Percentiles rank a stretch among this genome's conserved stretches.
These are phyloP conservation scores for Epichloe hybrida DNA, from an alignment of 2,329 filamentous ascomycete genomes.

Conservation along the genomic window DNA sequence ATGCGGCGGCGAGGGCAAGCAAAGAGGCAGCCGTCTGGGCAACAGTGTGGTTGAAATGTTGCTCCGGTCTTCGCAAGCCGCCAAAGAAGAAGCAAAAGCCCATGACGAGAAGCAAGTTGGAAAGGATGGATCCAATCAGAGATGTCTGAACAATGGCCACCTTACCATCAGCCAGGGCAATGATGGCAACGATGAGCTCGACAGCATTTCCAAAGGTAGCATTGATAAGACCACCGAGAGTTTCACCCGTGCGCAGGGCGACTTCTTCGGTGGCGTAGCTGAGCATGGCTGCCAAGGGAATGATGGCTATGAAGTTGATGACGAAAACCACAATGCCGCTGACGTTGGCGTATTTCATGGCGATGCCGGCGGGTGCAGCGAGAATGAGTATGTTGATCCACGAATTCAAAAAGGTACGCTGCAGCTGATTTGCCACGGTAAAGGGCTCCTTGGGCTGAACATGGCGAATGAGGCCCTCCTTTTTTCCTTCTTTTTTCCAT, in stretches of 20 bases:
- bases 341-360: conserved; percentile 49
- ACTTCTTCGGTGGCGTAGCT: conserved; percentile 87
- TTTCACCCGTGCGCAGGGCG: conserved; percentile 68
- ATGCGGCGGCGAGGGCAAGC: conserved; percentile 64
- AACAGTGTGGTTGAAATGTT: conserved; percentile 85
- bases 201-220: conserved; percentile 89
- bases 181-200: conserved; percentile 77
- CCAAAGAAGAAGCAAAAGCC: conserved; percentile 90
- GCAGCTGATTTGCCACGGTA: conserved; percentile 51
- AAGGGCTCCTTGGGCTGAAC: conserved; percentile 40
- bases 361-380: conserved; percentile 68
- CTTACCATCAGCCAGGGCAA: conserved; percentile 61
- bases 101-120: conserved; percentile 77
- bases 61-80: conserved; percentile 63
- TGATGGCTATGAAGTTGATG: conserved; percentile 87
- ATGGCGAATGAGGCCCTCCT: conserved; percentile 28
- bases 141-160: conserved; percentile 85
- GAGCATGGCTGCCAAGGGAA: conserved; percentile 76
- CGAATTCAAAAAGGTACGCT: conserved; percentile 63
- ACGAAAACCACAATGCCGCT: conserved; percentile 58
- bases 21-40: conserved; percentile 79
- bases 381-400: conserved; percentile 79
- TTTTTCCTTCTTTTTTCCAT: conserved; percentile 16
- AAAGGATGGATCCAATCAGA: conserved; percentile 80
- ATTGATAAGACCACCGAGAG: conserved; percentile 76